These are phyloP conservation scores for Alternaria arborescens DNA, from an alignment of 2,329 filamentous ascomycete species.

Conservation along the genomic window DNA sequence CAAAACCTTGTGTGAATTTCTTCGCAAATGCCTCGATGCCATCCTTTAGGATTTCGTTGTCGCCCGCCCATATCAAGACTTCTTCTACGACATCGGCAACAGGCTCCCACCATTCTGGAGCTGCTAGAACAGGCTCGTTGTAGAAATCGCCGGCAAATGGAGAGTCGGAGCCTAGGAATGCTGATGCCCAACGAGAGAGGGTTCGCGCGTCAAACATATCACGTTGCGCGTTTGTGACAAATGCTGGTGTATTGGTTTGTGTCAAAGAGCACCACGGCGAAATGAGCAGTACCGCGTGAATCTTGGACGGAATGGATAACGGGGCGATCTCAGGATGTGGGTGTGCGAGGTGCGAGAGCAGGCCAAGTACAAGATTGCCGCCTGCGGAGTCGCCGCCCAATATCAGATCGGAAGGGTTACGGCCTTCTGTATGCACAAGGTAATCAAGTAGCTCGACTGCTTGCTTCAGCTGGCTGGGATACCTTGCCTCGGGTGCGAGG, in stretches of 20 bases:
- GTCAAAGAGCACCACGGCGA: conserved; percentile 66
- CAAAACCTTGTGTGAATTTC: conserved; percentile 56
- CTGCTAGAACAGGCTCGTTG: conserved; percentile 61
- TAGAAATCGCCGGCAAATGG: conserved; percentile 63
- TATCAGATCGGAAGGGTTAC: conserved; percentile 54
- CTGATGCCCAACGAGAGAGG: conserved; percentile 57
- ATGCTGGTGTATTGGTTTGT: conserved; percentile 54
- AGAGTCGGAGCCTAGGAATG: conserved; percentile 56
- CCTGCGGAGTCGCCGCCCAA: conserved; percentile 64
- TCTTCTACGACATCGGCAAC: conserved; percentile 56
- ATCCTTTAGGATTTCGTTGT: conserved; percentile 65
- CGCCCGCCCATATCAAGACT: conserved; percentile 64
- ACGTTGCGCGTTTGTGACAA: conserved; percentile 57
- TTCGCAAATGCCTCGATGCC: conserved; percentile 61
- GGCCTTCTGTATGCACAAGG: conserved; percentile 50
- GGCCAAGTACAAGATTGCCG: conserved; percentile 57
- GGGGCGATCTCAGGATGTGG: conserved; percentile 63
- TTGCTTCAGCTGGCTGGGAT: conserved; percentile 60
- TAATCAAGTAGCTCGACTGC: conserved; percentile 56
- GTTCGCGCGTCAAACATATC: conserved; percentile 59
- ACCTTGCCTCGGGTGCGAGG: conserved; percentile 59
- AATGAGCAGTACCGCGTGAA: conserved; percentile 63
- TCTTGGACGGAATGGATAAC: conserved; percentile 52
- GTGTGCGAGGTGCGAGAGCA: conserved; percentile 63
- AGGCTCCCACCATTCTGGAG: conserved; percentile 62